Percentiles rank a stretch among this genome's conserved stretches.
Evolutionary conservation across 2,329 filamentous ascomycete species (phyloP).

Genomic region (Byssochlamys sp.): DNA sequence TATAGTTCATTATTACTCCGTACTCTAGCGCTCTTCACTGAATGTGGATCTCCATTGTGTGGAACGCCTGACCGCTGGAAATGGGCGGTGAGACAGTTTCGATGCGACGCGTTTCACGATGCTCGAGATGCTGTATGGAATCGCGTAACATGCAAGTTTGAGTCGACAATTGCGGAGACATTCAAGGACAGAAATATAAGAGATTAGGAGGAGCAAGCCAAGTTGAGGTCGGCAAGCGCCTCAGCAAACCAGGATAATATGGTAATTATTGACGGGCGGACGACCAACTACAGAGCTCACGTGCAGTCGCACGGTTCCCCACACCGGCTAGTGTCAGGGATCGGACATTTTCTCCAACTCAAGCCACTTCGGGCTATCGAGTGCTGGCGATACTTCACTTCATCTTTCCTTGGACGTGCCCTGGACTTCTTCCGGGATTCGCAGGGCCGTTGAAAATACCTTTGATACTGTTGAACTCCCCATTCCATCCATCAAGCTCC

Average conservation of each 20-base stretch:
- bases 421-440: not conserved
- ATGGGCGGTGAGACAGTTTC: not conserved
- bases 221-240: not conserved
- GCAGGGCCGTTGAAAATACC: not conserved
- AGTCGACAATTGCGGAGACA: not conserved
- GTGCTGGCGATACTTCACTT: constrained; percentile 1
- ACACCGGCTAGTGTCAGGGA: not conserved
- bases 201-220: not conserved
- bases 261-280: not conserved
- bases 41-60: not conserved
- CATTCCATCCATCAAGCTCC: not conserved
- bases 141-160: not conserved
- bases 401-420: not conserved
- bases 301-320: not conserved
- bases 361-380: not conserved
- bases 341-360: constrained; percentile 1
- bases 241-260: not conserved
- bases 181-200: not conserved
- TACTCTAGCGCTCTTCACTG: not conserved
- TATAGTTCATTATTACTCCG: not conserved
- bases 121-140: not conserved
- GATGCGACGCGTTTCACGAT: not conserved
- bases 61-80: not conserved
- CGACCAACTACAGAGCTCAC: not conserved
- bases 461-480: not conserved